Base-by-base conservation (phyloP, 2,329 filamentous ascomycete species). In the Pestalotiopsis sp. region DNA sequence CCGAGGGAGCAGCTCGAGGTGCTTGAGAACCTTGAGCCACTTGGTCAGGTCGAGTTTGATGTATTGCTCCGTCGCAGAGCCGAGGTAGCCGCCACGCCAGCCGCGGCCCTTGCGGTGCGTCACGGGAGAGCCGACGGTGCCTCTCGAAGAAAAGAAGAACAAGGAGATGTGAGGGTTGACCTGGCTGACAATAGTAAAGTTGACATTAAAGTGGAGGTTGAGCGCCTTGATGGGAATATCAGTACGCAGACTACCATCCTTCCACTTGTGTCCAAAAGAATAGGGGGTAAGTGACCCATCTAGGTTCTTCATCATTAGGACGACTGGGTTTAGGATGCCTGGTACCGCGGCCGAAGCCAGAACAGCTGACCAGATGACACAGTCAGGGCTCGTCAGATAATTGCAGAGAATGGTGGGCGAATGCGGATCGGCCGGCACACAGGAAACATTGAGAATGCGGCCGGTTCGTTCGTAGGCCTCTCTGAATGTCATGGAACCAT, bases 251-350 rank as follows among this genome's bases (percentile, higher is more conserved):
- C 92, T 96, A 66, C 96, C 96, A 78, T 99, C 96, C 81, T 99
- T 99, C 96, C 96, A 99, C 82, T 98, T 98, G 84, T 98, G 95
- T 0, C 96, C 96, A 77, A 99, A 99, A 0, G 93, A 97, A 80
- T 97, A 99, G 0, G 96, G 96, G 0, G 90, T 89, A 3, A 99
- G 85, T 2, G 85, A 90, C 1, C 94, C 95, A 69, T 94, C 88
- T 20, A 86, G 85, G 66, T 88, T 92, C 82, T 97, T 97, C 85
- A 97, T 95, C 84, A 93, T 93, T 7, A 99, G 89, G 1, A 99
- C 95, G 2, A 97, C 93, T 0, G 96, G 96, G 76, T 98, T 98
- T 45, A 98, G 84, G 68, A 99, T 98, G 1, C 96, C 96, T 0
- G 96, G 96, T 0, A 99, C 96, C 4, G 96, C 96, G 3, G 96